Evolutionary conservation across 2,329 filamentous ascomycete genomes (phyloP), one percentile per base, ranked within the genome.

Genomic region (Aspergillus fumigatus): DNA sequence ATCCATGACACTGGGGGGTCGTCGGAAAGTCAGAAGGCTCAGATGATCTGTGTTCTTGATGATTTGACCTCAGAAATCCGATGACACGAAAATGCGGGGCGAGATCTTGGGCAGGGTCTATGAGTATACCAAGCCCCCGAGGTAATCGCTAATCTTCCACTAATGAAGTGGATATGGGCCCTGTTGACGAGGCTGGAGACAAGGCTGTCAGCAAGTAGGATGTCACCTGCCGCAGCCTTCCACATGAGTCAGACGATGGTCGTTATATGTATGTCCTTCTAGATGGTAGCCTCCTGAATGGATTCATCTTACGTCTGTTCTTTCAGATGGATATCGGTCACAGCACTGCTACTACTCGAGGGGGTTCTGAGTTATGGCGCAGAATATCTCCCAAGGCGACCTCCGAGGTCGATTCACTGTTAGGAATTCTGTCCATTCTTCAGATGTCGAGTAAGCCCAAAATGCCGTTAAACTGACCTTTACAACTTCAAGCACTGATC

Each of bases 401-500:
- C 21, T 47, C 11, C 23, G 43, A 11, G 48, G 48, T 32, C 57
- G 56, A 48, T 67, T 66, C 25, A 57, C 65, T 35, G 52, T 48
- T 49, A 47, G 65, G 17, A 32, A 55, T 14, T 53, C 59, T 5
- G 40, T 49, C 8, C 48, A 57, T 11, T 43, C 62, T 7, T 66
- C 65, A 4, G 62, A 62, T 45, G 60, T 69, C 25, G 69, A 72
- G 69, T 72, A 59, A 53, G 67, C 62, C 21, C 23, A 10, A n/a
- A 21, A 17, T 25, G 43, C 43, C 4, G 11, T 23, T 47, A 38
- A 14, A 32, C 43, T 47, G 11, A 21, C n/a, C 2, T 21, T 17
- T 23, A 11, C 14, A 17, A 10, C 23, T n/a, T 47, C 23, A 25
- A 23, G 21, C 14, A 26, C 43, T 47, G 43, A 47, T 47, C 6